Conservation (phyloP, 139 green algal species). For the Ostreobium quekettii region DNA sequence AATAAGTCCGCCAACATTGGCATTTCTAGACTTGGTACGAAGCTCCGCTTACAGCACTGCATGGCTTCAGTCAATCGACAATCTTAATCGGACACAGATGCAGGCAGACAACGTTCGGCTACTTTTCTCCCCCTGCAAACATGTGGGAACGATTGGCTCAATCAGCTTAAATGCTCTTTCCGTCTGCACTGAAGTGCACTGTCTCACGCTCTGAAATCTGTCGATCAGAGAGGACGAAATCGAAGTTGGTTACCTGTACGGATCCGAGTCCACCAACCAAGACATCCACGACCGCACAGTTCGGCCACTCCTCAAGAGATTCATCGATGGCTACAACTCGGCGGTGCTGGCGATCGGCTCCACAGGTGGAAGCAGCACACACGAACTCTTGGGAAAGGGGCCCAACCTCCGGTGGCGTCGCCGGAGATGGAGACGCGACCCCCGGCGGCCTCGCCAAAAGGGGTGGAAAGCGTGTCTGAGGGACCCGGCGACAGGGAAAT, state of each 20-base stretch:
- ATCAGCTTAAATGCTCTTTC: no score
- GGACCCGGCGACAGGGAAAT: no score
- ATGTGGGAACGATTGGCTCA: background rate
- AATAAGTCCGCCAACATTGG: no score
- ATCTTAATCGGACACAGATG: background rate
- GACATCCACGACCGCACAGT: slow-evolving; percentile 41
- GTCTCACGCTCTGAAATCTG: no score
- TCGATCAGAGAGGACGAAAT: slow-evolving; percentile 50
- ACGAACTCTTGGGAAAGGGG: no score
- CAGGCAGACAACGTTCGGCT: background rate
- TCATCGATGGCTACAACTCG: slow-evolving; percentile 49
- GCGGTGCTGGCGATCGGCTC: slow-evolving; percentile 38
- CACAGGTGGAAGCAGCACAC: slow-evolving; percentile 25
- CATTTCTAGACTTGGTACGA: no score
- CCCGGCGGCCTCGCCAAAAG: no score
- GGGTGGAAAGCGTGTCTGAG: no score
- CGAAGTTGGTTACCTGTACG: slow-evolving; percentile 46
- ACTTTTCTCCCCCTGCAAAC: background rate
- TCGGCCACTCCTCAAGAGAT: slow-evolving; percentile 40
- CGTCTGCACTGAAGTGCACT: no score
- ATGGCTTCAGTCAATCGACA: background rate
- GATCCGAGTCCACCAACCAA: slow-evolving; percentile 34
- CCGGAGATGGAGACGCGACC: no score
- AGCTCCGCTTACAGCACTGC: background rate
- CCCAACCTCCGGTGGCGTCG: no score